Conservation (phyloP, 176 grass and related monocot species). For the Carex scoparia region DNA sequence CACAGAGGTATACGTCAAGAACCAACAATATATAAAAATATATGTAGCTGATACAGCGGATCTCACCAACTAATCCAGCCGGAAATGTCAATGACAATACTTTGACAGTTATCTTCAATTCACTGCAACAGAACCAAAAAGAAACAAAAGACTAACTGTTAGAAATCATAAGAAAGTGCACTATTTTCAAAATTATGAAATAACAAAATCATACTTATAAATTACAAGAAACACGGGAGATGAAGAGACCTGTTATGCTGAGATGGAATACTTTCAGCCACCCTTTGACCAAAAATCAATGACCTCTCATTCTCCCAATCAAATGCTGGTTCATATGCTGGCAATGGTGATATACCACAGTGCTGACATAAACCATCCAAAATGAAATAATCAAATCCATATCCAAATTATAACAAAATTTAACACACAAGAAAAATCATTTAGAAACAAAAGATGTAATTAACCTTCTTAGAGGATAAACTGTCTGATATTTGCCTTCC, state of each 20-base stretch:
- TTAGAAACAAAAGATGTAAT: conserved; percentile 15
- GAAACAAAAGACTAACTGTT: conserved; percentile 19
- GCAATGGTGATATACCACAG: conserved; percentile 74
- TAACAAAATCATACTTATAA: neutral
- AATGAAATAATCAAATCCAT: conserved; percentile 7
- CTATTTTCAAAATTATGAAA: neutral
- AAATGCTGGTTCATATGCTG: conserved; percentile 93
- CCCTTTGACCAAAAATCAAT: conserved; percentile 91
- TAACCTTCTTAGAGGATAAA: conserved; percentile 57
- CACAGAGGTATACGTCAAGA: neutral
- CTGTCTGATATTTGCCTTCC: conserved; percentile 69
- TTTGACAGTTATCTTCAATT: conserved; percentile 95
- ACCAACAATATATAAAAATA: conserved; percentile 1
- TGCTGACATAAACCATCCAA: conserved; percentile 50
- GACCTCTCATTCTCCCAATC: conserved; percentile 99
- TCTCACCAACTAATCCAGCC: conserved; percentile 92
- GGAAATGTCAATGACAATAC: conserved; percentile 95
- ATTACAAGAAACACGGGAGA: neutral
- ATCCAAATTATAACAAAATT: neutral
- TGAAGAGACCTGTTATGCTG: conserved; percentile 70
- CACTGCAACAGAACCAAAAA: conserved; percentile 50
- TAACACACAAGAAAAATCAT: neutral
- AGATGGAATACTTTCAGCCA: conserved; percentile 68
- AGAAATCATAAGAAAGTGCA: conserved; percentile 7
- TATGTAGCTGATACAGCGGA: neutral